phyloP scores from a whole-genome alignment of 768 basidiomycete species.

The Tylopilus plumbeoviolaceoides region DNA sequence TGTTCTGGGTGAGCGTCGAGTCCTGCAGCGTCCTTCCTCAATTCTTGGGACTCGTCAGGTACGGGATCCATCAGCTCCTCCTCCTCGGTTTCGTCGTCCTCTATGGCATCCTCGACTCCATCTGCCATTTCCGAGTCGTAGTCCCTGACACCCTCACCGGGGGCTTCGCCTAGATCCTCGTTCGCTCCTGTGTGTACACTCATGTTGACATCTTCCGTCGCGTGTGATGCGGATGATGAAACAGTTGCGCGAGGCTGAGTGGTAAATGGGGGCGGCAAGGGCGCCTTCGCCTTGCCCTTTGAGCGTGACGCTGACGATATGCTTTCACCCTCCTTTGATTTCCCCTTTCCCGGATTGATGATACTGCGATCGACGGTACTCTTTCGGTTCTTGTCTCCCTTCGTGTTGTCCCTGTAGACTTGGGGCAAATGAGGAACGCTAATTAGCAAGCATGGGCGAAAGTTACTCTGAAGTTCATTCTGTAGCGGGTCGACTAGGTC shows the following conservation, averaged over 20 bases:
- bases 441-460: not conserved
- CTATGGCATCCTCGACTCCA: constrained; percentile 21
- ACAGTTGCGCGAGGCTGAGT: constrained; percentile 26
- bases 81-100: constrained; percentile 36
- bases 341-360: constrained; percentile 27
- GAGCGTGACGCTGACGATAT: constrained; percentile 26
- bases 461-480: constrained; percentile 57
- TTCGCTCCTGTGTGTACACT: constrained; percentile 23
- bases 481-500: constrained; percentile 64
- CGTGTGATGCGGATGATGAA: constrained; percentile 28
- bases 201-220: constrained; percentile 24
- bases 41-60: constrained; percentile 43
- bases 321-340: constrained; percentile 31
- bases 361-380: constrained; percentile 23
- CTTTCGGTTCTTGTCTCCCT: constrained; percentile 52
- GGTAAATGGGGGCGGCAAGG: constrained; percentile 26
- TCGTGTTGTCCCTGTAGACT: constrained; percentile 66
- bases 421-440: not conserved
- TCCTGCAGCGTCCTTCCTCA: constrained; percentile 35
- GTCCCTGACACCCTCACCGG: constrained; percentile 30
- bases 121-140: constrained; percentile 24
- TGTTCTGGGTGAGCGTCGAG: constrained; percentile 27
- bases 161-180: constrained; percentile 33
- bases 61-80: constrained; percentile 41
- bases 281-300: constrained; percentile 31